Percentiles rank a stretch among this genome's conserved stretches.
Conservation (phyloP, 192 early-diverging fungal species). For the Gamsiella multidivaricata region DNA sequence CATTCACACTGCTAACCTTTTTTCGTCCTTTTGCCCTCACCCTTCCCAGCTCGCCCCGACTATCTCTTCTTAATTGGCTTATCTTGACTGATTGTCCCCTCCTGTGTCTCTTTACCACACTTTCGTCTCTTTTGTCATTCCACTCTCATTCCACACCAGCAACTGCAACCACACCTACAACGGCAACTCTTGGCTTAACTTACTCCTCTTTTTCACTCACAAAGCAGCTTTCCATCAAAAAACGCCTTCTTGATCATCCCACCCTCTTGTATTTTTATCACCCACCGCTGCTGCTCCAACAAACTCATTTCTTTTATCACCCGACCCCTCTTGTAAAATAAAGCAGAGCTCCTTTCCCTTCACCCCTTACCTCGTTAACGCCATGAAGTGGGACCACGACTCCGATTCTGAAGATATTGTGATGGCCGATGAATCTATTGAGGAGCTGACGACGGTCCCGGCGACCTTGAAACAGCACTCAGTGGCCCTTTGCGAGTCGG, state of each 20-base stretch:
- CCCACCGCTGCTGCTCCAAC: constrained; percentile 1
- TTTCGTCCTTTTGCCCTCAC: constrained; percentile 3
- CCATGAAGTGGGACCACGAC: constrained; percentile 20
- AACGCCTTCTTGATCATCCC: not conserved
- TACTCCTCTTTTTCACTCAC: too few relatives aligned
- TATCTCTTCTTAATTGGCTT: too few relatives aligned
- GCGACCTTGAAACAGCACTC: not conserved
- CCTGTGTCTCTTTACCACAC: too few relatives aligned
- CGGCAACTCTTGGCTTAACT: too few relatives aligned
- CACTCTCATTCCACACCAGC: too few relatives aligned
- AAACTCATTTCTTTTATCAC: constrained; percentile 2
- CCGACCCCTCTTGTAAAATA: not conserved
- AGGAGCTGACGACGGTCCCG: not conserved
- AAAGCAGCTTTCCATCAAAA: not conserved
- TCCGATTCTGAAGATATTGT: constrained; percentile 13
- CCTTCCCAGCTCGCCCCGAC: too few relatives aligned
- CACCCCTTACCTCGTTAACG: too few relatives aligned
- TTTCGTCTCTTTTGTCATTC: too few relatives aligned
- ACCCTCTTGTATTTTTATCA: not conserved
- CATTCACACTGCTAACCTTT: not conserved
- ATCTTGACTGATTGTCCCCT: too few relatives aligned
- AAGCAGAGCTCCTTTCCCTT: not conserved
- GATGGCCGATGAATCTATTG: not conserved
- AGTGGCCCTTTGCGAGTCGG: not conserved
- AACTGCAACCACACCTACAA: too few relatives aligned